Evolutionary conservation across 805 yeast species (phyloP), one percentile per base, ranked within the genome.

Genomic region (Metschnikowia reukaufii): DNA sequence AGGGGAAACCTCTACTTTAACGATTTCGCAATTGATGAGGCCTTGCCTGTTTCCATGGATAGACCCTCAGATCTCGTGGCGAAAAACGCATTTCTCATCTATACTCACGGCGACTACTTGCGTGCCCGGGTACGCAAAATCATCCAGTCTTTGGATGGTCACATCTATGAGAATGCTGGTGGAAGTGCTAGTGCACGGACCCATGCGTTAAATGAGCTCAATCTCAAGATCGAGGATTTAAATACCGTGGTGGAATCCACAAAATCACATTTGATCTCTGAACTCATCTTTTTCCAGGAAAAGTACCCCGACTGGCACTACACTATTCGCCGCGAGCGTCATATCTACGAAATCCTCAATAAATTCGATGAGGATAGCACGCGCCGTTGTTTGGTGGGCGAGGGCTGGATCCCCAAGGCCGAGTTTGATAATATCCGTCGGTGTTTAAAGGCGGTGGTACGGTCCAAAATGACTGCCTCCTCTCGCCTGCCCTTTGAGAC

Each of bases 371-470:
- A 79, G 61, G 94, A 86, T 62, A 67, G 76, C 45, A 77, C 78
- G 36, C 76, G 89, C 62, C 77, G 81, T 59, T 83, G 83, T 61
- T 73, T 81, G 39, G 85, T 80, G 42, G 87, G 82, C 27, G 88
- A 82, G 72, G 89, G 88, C 37, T 85, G 87, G 96, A 78, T 80
- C 31, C 90, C 90, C 30, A 67, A 68, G 9, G 70, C 72, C 45
- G 86, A 82, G 49, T 66, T 82, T 38, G 55, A 48, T 4, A 52
- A 45, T 15, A 58, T 70, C 10, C 64, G 68, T 16, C 62, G 60
- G 6, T 62, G 67, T 10, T 65, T 85, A 46, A 77, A 75, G 54
- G 58, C 57, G 10, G 62, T 75, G 15, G 66, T 83, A 44, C 69
- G 77, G 37, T 66, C 68, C 10, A 74, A 50, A 40, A 49, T 49